These are phyloP conservation scores for Blastobotrys terrestris DNA, from an alignment of 805 yeast genomes.

Conservation along the genomic window DNA sequence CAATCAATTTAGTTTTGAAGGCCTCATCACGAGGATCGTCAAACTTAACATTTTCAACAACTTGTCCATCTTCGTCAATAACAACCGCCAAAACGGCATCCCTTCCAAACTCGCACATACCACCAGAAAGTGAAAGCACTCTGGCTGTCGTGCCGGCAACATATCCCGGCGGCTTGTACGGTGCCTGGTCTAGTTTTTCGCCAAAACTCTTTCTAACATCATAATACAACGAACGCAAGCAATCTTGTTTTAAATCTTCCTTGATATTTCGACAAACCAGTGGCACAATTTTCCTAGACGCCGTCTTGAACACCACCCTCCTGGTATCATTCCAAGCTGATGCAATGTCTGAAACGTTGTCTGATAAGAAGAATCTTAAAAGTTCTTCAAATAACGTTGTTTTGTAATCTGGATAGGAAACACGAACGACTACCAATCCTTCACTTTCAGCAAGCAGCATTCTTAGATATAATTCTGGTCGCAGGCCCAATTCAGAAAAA, in stretches of 20 bases:
- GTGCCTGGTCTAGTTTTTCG: slow-evolving; percentile 84
- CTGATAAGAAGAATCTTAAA: slow-evolving; percentile 31
- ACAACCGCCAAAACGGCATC: slow-evolving; percentile 84
- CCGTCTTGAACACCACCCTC: slow-evolving; percentile 55
- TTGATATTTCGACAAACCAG: slow-evolving; percentile 70
- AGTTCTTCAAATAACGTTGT: slow-evolving; percentile 34
- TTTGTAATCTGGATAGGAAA: slow-evolving; percentile 46
- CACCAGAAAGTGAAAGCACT: slow-evolving; percentile 75
- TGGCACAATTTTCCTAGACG: slow-evolving; percentile 61
- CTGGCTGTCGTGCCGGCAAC: slow-evolving; percentile 80
- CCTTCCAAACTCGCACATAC: slow-evolving; percentile 71
- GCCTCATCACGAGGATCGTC: slow-evolving; percentile 53
- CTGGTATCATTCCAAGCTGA: slow-evolving; percentile 78
- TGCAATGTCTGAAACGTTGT: slow-evolving; percentile 59
- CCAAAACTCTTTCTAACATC: slow-evolving; percentile 66
- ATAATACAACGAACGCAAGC: slow-evolving; percentile 63
- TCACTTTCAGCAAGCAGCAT: slow-evolving; percentile 87
- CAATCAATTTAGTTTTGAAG: slow-evolving; percentile 59
- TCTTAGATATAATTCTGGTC: slow-evolving; percentile 78
- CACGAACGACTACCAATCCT: slow-evolving; percentile 63
- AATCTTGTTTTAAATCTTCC: slow-evolving; percentile 70
- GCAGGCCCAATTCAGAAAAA: slow-evolving; percentile 61
- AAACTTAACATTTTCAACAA: slow-evolving; percentile 70
- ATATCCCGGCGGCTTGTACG: slow-evolving; percentile 74
- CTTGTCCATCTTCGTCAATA: slow-evolving; percentile 73